Evolutionary conservation across 257 asterid genomes (phyloP).

Genomic region (Ophiorrhiza pumila): DNA sequence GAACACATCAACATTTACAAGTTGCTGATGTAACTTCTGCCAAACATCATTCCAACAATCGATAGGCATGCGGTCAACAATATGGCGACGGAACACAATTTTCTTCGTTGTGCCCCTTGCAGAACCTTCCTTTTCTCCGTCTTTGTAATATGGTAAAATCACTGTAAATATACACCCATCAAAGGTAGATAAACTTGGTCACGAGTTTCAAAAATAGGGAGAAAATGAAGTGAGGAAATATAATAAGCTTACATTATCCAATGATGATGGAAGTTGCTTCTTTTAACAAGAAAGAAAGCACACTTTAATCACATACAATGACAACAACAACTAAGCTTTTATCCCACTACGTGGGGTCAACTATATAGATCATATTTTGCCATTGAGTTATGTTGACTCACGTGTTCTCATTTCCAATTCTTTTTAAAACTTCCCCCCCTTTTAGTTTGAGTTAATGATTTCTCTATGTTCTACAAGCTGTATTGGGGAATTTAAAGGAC

Average conservation of each 20-base stretch:
- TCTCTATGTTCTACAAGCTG: too few species aligned
- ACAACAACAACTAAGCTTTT: too few species aligned
- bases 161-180: slow-evolving; percentile 43
- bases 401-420: too few species aligned
- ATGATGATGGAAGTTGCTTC: background rate
- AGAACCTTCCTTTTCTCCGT: slow-evolving; percentile 41
- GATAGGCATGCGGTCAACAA: slow-evolving; percentile 86
- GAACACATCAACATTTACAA: slow-evolving; percentile 83
- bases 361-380: too few species aligned
- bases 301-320: background rate
- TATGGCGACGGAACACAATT: slow-evolving; percentile 74
- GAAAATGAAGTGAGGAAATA: background rate
- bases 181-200: slow-evolving; percentile 15
- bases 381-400: too few species aligned
- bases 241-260: background rate
- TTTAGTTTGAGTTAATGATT: too few species aligned
- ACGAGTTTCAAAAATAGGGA: background rate
- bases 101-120: slow-evolving; percentile 46
- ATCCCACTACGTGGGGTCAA: too few species aligned
- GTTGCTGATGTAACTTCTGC: slow-evolving; percentile 93
- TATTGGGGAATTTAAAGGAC: too few species aligned
- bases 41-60: slow-evolving; percentile 99
- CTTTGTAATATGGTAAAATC: slow-evolving; percentile 83
- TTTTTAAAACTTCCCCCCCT: too few species aligned
- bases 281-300: background rate